These are phyloP conservation scores for Solanum chacoense DNA, from an alignment of 305 asterid genomes.

Conservation along the genomic window DNA sequence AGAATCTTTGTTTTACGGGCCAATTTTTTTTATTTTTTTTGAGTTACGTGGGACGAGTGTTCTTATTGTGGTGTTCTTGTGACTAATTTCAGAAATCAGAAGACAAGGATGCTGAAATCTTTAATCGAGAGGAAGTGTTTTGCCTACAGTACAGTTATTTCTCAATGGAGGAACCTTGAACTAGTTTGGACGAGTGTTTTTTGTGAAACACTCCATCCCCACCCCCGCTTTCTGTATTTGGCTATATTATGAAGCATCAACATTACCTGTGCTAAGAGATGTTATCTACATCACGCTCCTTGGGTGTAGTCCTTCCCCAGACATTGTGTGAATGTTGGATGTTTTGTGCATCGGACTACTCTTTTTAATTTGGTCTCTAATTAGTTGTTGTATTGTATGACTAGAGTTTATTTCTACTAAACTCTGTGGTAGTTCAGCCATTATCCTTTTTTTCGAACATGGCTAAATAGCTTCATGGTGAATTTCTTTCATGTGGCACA, in stretches of 20 bases:
- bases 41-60: neutral
- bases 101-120: slow-evolving; percentile 54
- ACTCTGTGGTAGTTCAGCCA: neutral
- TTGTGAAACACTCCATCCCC: neutral
- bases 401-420: neutral
- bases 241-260: neutral
- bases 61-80: neutral
- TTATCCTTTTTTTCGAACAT: no score
- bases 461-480: no score
- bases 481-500: no score
- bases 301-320: neutral
- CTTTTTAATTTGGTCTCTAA: neutral
- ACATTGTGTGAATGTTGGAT: neutral
- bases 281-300: neutral
- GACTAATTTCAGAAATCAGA: slow-evolving; percentile 57
- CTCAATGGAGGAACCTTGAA: slow-evolving; percentile 42
- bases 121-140: slow-evolving; percentile 66
- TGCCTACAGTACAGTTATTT: slow-evolving; percentile 72
- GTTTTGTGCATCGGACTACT: neutral
- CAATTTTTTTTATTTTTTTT: neutral
- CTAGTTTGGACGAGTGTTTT: no score
- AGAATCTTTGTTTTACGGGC: neutral
- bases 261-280: neutral
- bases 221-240: neutral
- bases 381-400: no score